phyloP scores from a whole-genome alignment of 2,329 filamentous ascomycete species.

The Didymellaceae sp. region DNA sequence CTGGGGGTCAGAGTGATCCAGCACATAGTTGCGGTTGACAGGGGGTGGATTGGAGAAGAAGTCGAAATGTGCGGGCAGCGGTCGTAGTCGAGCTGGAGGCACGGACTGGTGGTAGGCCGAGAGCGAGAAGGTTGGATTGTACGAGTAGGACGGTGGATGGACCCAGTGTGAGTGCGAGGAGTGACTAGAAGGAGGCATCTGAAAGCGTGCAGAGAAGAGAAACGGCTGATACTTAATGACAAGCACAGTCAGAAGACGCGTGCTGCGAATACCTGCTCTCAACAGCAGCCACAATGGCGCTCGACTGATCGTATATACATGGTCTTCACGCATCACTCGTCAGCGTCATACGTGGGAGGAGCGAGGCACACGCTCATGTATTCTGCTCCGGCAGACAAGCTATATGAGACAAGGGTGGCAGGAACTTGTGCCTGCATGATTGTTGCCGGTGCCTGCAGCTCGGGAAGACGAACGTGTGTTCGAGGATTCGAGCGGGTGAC shows the following conservation, averaged over 20 bases:
- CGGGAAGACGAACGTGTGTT: conserved; percentile 39
- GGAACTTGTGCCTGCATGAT: conserved; percentile 37
- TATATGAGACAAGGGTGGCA: conserved; percentile 34
- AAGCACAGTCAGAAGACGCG: conserved; percentile 17
- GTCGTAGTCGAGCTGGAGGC: conserved; percentile 28
- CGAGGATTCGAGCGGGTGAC: conserved; percentile 32
- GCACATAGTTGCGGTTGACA: conserved; percentile 33
- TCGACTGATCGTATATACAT: conserved; percentile 25
- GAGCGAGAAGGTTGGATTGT: conserved; percentile 25
- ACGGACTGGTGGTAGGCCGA: conserved; percentile 32
- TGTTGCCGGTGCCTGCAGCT: conserved; percentile 36
- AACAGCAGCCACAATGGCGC: conserved; percentile 20
- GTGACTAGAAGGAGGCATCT: conserved; percentile 30
- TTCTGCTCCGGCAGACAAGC: conserved; percentile 10
- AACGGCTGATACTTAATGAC: conserved; percentile 24
- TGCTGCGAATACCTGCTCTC: conserved; percentile 15
- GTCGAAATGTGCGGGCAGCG: conserved; percentile 30
- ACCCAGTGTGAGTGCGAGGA: conserved; percentile 23
- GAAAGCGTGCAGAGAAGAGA: conserved; percentile 17
- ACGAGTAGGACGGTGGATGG: conserved; percentile 29
- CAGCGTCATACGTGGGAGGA: conserved; percentile 17
- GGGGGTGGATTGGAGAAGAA: conserved; percentile 11
- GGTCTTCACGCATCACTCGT: conserved; percentile 27
- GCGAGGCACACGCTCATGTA: conserved; percentile 8
- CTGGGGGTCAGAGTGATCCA: conserved; percentile 42